Base-by-base conservation (phyloP, 441 rosid species). In the Daphne laureola region DNA sequence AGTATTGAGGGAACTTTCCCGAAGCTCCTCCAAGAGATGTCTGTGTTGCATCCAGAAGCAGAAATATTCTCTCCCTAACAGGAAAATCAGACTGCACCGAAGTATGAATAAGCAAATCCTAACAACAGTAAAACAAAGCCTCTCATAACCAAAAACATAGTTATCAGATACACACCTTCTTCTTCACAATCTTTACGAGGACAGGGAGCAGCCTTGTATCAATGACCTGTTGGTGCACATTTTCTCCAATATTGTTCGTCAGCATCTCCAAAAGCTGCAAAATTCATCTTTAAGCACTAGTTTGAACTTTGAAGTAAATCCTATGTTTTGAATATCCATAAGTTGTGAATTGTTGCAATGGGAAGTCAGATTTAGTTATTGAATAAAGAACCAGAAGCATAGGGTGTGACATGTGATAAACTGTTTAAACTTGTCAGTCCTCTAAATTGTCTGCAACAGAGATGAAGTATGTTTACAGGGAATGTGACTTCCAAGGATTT, bases 41-140 rank as follows among this genome's bases (percentile, higher is more conserved):
- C 75, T 93, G 99, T 42, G 95, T 87, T 51, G 97, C 97, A 80
- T 93, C 96, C 42, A 93, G 83, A 74, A 93, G 99, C 54, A 90
- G 90, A 79, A 93, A 93, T 70, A 87, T 81, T 78, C 78, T 87
- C 72, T 87, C 99, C 57, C 96, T 78, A 45, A 87, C 90, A 46
- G 93, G 96, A 64, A 82, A 68, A 43, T 93, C 99, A 51, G 87
- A 71, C 99, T 90, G 81, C 57, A 56, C 55, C 12, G 36, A 72
- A 71, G 51, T 59, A 55, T 67, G 62, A 41, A 50, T 17, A 23
- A 59, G 18, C 5, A 25, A 36, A 36, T 51, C 48, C 12, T 40
- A 35, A 17, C 26, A 12, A 43, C 3, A 12, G 1, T 59, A 53
- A 51, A 60, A 41, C 11, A 9, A 54, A 57, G 46, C 14, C 35